Evolutionary conservation across 768 basidiomycete species (phyloP).

Genomic region (Boletus subcaerulescens): DNA sequence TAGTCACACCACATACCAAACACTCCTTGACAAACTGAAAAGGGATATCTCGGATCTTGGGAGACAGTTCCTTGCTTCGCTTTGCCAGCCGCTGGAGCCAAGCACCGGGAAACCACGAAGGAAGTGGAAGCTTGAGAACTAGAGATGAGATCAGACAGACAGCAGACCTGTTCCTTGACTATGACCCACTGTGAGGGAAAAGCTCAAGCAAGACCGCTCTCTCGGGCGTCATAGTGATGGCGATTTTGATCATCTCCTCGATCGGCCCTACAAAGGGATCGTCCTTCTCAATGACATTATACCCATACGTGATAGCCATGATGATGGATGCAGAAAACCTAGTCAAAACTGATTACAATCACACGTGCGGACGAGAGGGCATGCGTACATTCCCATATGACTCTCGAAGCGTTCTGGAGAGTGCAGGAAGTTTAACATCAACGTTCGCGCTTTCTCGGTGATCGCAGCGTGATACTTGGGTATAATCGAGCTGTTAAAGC

Average conservation of each 20-base stretch:
- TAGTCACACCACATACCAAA: constrained; percentile 7
- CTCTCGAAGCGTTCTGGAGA: constrained; percentile 15
- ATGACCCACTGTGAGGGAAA: constrained; percentile 21
- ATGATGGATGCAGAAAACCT: constrained; percentile 21
- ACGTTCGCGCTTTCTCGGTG: neutral
- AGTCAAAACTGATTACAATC: neutral
- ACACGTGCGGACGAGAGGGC: neutral
- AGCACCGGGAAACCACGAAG: constrained; percentile 19
- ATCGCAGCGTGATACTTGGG: constrained; percentile 12
- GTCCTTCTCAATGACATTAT: constrained; percentile 14
- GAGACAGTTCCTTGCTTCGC: constrained; percentile 9
- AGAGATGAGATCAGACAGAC: neutral
- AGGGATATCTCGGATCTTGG: constrained; percentile 15
- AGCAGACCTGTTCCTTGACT: neutral
- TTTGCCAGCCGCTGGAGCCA: constrained; percentile 8
- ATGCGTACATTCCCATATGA: constrained; percentile 17
- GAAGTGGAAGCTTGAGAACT: constrained; percentile 21
- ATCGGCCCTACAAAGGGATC: constrained; percentile 19
- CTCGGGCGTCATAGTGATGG: constrained; percentile 17
- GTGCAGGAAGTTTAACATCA: constrained; percentile 12
- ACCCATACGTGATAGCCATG: constrained; percentile 22
- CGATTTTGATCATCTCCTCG: constrained; percentile 7
- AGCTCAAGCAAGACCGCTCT: constrained; percentile 15
- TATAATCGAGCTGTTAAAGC: constrained; percentile 9
- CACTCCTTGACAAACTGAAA: constrained; percentile 24